Evolutionary conservation across 2,329 filamentous ascomycete species (phyloP).

Genomic region (Xylariales sp.): DNA sequence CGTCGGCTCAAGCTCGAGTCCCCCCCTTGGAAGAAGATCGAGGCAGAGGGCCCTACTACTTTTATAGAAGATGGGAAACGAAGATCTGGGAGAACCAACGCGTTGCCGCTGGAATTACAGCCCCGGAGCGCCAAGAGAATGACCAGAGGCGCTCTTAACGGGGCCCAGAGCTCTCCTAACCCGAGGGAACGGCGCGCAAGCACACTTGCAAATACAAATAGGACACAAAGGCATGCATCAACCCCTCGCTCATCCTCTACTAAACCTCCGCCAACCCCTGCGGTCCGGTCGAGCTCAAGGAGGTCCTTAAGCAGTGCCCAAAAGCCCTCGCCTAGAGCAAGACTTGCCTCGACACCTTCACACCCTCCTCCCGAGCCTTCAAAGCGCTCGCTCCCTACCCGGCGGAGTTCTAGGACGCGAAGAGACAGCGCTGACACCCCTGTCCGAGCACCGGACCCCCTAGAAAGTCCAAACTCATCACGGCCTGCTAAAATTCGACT

Average conservation of each 20-base stretch:
- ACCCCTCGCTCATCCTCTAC: slow-evolving; percentile 47
- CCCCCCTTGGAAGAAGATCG: slow-evolving; percentile 92
- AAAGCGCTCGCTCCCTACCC: slow-evolving; percentile 56
- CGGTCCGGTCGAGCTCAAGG: slow-evolving; percentile 42
- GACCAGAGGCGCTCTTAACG: slow-evolving; percentile 60
- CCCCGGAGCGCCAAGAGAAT: slow-evolving; percentile 62
- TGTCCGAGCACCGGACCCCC: slow-evolving; percentile 37
- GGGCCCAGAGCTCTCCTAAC: slow-evolving; percentile 51
- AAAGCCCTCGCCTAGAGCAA: slow-evolving; percentile 46
- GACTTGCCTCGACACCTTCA: slow-evolving; percentile 57
- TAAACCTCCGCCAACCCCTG: slow-evolving; percentile 42
- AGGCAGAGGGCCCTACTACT: slow-evolving; percentile 86
- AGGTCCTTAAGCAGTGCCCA: slow-evolving; percentile 39
- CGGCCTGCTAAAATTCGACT: slow-evolving; percentile 59
- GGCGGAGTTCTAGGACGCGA: slow-evolving; percentile 57
- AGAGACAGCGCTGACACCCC: slow-evolving; percentile 47
- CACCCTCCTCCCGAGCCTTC: slow-evolving; percentile 51
- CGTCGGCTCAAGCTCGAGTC: slow-evolving; percentile 69
- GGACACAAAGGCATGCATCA: slow-evolving; percentile 48
- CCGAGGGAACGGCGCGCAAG: slow-evolving; percentile 48
- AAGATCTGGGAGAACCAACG: slow-evolving; percentile 74
- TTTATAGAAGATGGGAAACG: slow-evolving; percentile 79
- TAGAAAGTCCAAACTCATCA: slow-evolving; percentile 43
- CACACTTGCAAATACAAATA: slow-evolving; percentile 48
- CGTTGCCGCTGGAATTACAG: slow-evolving; percentile 64